A percentile compares a stretch with the other conserved stretches of the same genome.
phyloP scores from a whole-genome alignment of 257 asterid species.

The Fraxinus excelsior region DNA sequence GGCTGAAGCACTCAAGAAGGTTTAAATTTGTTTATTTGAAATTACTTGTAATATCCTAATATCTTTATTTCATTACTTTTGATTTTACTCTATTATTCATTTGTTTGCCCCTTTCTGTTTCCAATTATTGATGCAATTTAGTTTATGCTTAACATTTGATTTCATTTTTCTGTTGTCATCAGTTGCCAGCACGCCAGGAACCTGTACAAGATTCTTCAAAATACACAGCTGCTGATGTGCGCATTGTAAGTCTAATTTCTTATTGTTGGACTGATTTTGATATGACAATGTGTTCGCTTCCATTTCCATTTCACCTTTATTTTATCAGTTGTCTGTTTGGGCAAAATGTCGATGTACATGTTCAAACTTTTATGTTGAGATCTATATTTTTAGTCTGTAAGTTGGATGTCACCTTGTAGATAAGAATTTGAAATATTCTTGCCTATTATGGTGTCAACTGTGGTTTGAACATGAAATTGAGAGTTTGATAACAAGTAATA shows the following conservation, averaged over 20 bases:
- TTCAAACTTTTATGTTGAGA: conserved; percentile 9
- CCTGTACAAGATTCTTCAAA: conserved; percentile 64
- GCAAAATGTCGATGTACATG: neutral
- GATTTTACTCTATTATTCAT: conserved; percentile 6
- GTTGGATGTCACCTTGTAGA: conserved; percentile 9
- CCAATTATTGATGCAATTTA: conserved; percentile 1
- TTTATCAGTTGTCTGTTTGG: neutral
- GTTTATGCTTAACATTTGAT: neutral
- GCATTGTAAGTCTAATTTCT: conserved; percentile 63
- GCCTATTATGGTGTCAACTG: neutral
- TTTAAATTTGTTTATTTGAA: conserved; percentile 19
- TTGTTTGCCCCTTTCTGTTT: conserved; percentile 10
- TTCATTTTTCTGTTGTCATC: conserved; percentile 18
- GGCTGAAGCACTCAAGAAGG: conserved; percentile 94
- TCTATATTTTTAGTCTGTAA: neutral
- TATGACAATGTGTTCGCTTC: neutral
- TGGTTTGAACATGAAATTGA: conserved; percentile 16
- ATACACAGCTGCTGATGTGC: conserved; percentile 91
- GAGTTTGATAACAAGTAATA: neutral
- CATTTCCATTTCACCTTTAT: neutral
- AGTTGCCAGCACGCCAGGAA: conserved; percentile 81
- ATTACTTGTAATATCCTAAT: conserved; percentile 22
- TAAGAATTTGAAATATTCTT: neutral
- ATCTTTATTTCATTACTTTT: conserved; percentile 5
- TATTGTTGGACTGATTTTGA: conserved; percentile 8